phyloP scores from a whole-genome alignment of 441 rosid species.

The Aleurites moluccanus region DNA sequence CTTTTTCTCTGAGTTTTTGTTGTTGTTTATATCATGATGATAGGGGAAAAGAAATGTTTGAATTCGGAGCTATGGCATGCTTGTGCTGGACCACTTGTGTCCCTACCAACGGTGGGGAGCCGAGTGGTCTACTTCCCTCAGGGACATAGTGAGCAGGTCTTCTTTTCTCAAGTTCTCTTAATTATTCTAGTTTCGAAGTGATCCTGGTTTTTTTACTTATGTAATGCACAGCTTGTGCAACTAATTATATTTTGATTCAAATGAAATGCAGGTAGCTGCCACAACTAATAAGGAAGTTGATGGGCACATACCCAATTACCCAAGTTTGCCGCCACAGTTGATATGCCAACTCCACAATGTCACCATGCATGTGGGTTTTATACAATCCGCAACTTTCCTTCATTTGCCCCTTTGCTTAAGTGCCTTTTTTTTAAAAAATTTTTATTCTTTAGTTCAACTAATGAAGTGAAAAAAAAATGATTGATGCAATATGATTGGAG shows the following conservation, averaged over 20 bases:
- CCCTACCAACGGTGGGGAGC: constrained; percentile 86
- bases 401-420: not conserved
- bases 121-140: constrained; percentile 94
- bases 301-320: constrained; percentile 90
- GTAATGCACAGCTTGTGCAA: constrained; percentile 6
- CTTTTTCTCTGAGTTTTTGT: too few relatives aligned
- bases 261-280: constrained; percentile 72
- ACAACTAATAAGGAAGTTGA: constrained; percentile 94
- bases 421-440: not conserved
- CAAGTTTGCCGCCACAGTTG: constrained; percentile 93
- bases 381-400: not conserved
- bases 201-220: not conserved
- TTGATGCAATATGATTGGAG: constrained; percentile 7
- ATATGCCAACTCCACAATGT: constrained; percentile 97
- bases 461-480: not conserved
- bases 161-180: not conserved
- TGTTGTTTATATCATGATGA: not conserved
- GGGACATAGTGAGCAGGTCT: constrained; percentile 95
- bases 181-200: constrained; percentile 2
- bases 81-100: constrained; percentile 97
- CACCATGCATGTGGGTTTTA: constrained; percentile 86
- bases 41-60: constrained; percentile 68
- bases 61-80: constrained; percentile 99
- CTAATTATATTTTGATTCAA: not conserved
- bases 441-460: not conserved